Conservation (phyloP, 129 eudicot genomes). For the Sambucus nigra region DNA sequence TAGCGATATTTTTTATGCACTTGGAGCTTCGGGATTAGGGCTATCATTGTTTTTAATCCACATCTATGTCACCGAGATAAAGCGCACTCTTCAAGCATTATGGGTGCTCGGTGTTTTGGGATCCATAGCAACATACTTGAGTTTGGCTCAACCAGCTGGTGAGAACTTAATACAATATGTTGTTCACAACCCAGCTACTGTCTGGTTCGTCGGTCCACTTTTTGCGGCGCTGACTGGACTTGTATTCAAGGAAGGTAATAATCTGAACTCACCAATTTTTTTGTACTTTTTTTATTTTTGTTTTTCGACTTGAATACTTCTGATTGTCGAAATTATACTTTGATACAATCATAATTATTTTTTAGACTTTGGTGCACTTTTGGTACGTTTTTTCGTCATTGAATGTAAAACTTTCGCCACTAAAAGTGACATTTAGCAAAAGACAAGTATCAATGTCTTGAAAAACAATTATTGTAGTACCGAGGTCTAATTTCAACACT, state of each 20-base stretch:
- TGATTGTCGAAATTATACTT: too few relatives aligned
- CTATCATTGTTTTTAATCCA: slow-evolving; percentile 66
- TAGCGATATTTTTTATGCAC: slow-evolving; percentile 38
- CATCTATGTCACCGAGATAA: slow-evolving; percentile 83
- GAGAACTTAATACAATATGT: slow-evolving; percentile 59
- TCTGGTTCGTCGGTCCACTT: slow-evolving; percentile 89
- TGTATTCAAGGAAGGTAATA: slow-evolving; percentile 87
- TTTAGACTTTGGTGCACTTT: too few relatives aligned
- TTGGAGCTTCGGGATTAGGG: slow-evolving; percentile 78
- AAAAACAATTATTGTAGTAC: too few relatives aligned
- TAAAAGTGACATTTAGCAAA: too few relatives aligned
- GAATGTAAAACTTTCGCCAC: too few relatives aligned
- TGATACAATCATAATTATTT: too few relatives aligned
- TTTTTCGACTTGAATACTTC: too few relatives aligned
- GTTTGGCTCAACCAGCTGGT: slow-evolving; percentile 67
- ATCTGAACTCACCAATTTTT: too few relatives aligned
- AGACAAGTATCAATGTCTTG: too few relatives aligned
- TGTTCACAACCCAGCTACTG: slow-evolving; percentile 56
- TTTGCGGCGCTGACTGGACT: slow-evolving; percentile 89
- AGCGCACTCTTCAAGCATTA: slow-evolving; percentile 75
- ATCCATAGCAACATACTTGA: slow-evolving; percentile 53
- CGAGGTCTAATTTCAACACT: too few relatives aligned
- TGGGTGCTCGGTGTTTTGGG: slow-evolving; percentile 73
- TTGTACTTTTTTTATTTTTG: too few relatives aligned
- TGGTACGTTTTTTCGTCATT: too few relatives aligned